phyloP scores from a whole-genome alignment of 164 flowering plant species.

The Vitis cinerea region DNA sequence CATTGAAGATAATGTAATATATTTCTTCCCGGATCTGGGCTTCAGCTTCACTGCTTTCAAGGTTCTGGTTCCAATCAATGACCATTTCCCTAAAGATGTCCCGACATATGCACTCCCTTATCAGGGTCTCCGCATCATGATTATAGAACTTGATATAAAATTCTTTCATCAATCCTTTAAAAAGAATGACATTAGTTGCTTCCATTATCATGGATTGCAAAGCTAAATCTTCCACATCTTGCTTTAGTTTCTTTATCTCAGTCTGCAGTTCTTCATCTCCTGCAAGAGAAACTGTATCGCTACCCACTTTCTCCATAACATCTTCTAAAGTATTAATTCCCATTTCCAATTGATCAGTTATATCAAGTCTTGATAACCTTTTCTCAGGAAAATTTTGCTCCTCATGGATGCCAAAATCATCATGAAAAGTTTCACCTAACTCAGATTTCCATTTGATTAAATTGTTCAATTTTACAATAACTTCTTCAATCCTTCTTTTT shows the following conservation, averaged over 20 bases:
- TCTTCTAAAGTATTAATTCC: slow-evolving; percentile 11
- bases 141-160: slow-evolving; percentile 12
- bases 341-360: not conserved
- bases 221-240: slow-evolving; percentile 37
- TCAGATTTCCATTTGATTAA: slow-evolving; percentile 26
- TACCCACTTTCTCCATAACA: slow-evolving; percentile 5
- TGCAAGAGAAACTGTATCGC: not conserved
- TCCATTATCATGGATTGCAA: slow-evolving; percentile 29
- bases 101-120: slow-evolving; percentile 29
- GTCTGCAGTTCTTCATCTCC: slow-evolving; percentile 8
- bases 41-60: slow-evolving; percentile 18
- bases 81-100: slow-evolving; percentile 16
- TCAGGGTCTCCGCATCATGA: slow-evolving; percentile 13
- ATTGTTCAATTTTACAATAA: slow-evolving; percentile 37
- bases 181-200: slow-evolving; percentile 27
- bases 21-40: slow-evolving; percentile 28
- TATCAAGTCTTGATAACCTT: not conserved
- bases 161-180: slow-evolving; percentile 26
- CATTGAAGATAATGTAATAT: slow-evolving; percentile 12
- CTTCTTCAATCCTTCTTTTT: slow-evolving; percentile 34
- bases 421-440: slow-evolving; percentile 9
- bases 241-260: slow-evolving; percentile 26
- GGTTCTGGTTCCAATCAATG: slow-evolving; percentile 20
- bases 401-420: not conserved
- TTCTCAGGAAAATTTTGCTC: slow-evolving; percentile 2